Base-by-base conservation (phyloP, 352 stramenopile genomes). In the Globisporangium lucens region DNA sequence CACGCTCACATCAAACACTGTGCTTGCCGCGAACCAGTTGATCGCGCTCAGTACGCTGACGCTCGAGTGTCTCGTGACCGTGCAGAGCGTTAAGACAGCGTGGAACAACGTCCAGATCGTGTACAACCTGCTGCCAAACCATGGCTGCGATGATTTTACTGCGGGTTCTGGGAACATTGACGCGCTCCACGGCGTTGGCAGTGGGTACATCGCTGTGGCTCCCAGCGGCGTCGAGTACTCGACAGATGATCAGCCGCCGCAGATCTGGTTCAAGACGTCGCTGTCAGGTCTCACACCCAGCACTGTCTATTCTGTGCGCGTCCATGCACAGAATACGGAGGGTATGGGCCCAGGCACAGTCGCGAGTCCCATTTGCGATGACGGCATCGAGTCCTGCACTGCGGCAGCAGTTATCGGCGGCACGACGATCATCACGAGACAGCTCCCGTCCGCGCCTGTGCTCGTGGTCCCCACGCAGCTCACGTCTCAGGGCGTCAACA, bases 341-440 rank as follows among this genome's bases (percentile, higher is more conserved):
- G 93, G 93, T 0, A 79, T 93, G 47, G 80, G 88, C n/a, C 53
- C 72, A 7, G 61, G 69, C 5, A 79, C 75, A 2, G 56, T 88
- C 46, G 93, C 93, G 15, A 85, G 85, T 1, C 92, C 95, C 2
- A 89, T 94, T 6, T 99, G 96, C 61, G 84, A 96, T 55, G 71
- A 71, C n/a, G 85, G 79, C 8, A 85, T 97, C 22, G 80, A 94
- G n/a, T 69, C 85, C 30, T 99, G 96, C 61, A 71, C 67, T 17
- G 67, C 74, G n/a, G 66, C 52, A 12, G 55, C 22, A 3, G 46
- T 15, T 30, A 30, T 10, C 1, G 55, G 66, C 2, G 63, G 58
- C 0, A 67, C 62, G 2, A 59, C 58, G 41, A 75, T 92, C 41
- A 75, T 85, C 13, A 94, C 82, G 22, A 73, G 84, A 0, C 83